Evolutionary conservation across 2,329 filamentous ascomycete genomes (phyloP), one percentile per base, ranked within the genome.

Genomic region (Cercospora sojina): DNA sequence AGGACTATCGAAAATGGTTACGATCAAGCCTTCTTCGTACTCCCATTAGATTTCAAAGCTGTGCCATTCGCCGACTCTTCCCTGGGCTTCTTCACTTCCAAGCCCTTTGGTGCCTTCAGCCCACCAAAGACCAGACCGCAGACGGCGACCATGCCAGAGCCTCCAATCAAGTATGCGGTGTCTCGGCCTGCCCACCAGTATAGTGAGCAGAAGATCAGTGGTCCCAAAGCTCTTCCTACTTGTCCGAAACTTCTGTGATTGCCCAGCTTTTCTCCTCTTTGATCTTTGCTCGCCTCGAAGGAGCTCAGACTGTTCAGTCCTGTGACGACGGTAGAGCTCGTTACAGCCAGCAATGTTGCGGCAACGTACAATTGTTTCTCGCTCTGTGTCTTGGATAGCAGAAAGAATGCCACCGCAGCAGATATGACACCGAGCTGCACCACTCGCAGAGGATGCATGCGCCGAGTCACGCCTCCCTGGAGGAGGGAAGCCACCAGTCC

Each of bases 111-210:
- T 20, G 88, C 84, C 80, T 89, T 91, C 69, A 97, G 79, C 0
- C 86, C 86, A 20, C 86, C 84, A 77, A 96, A 90, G 0, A 90
- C 92, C 25, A 92, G 79, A 10, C 83, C 84, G 53, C 86, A 85
- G 10, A 98, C 93, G 1, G 83, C 87, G 5, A 91, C 79, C 82
- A 98, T 96, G 5, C 92, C 93, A 12, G 87, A 83, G 0, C 92
- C 91, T 3, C 95, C 95, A 73, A 92, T 84, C 1, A 83, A 84
- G 78, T 98, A 99, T 2, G 95, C 95, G 10, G 88, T 85, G 76
- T 96, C 90, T 56, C 95, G 84, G 0, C 95, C 95, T 6, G 92
- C 93, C 95, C 95, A 99, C 95, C 95, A 99, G 81, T 99, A 99
- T 64, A 99, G 83, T 58, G 92, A 92, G 69, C 95, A 98, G 77